phyloP scores from a whole-genome alignment of 352 stramenopile species.

The Thalassiosira ordinaria region DNA sequence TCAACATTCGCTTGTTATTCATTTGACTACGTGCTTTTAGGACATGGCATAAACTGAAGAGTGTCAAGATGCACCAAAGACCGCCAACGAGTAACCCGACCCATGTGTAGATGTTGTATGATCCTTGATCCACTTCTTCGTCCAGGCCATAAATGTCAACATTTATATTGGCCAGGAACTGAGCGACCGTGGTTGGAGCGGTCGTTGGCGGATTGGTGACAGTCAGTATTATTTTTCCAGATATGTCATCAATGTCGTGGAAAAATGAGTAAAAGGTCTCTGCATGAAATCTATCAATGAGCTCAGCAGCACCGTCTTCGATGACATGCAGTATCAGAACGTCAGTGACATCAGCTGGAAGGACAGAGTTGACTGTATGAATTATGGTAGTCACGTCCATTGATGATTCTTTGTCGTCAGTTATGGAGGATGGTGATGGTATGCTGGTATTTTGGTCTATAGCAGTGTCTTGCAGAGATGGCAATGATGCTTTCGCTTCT shows the following conservation, averaged over 20 bases:
- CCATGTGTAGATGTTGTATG: background rate
- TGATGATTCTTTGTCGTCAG: too few relatives aligned
- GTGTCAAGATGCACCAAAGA: slow-evolving; percentile 21
- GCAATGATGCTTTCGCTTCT: too few relatives aligned
- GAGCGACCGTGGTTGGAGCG: slow-evolving; percentile 8
- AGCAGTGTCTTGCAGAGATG: too few relatives aligned
- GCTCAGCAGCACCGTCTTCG: background rate
- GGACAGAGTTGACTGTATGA: background rate
- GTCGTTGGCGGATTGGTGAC: slow-evolving; percentile 3
- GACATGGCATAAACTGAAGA: slow-evolving; percentile 19
- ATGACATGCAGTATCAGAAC: slow-evolving; percentile 12
- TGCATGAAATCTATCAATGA: slow-evolving; percentile 4
- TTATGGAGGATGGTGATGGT: too few relatives aligned
- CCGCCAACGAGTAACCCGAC: background rate
- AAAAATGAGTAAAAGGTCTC: slow-evolving; percentile 19
- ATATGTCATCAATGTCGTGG: background rate
- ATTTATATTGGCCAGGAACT: background rate
- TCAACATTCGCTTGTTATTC: slow-evolving; percentile 16
- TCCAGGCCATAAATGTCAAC: background rate
- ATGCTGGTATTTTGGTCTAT: too few relatives aligned
- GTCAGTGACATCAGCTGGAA: slow-evolving; percentile 1
- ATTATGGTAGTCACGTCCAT: slow-evolving; percentile 26
- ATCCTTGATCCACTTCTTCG: background rate
- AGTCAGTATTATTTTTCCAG: background rate
- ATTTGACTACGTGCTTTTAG: slow-evolving; percentile 11